Conservation (phyloP, 2,329 filamentous ascomycete species). For the Claviceps purpurea region DNA sequence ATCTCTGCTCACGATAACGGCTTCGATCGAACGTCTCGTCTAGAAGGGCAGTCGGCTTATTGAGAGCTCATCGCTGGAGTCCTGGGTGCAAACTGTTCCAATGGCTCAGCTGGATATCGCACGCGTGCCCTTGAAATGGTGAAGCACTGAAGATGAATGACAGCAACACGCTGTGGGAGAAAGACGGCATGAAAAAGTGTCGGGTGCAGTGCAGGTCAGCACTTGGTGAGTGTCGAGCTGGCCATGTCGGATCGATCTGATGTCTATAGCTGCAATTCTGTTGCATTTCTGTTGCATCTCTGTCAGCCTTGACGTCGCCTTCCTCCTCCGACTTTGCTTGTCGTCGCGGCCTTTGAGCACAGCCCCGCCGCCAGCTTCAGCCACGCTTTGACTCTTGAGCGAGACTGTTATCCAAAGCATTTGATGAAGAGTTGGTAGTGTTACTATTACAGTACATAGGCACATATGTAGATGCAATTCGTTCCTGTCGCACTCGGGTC, state of each 20-base stretch:
- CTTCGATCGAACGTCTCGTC: background rate
- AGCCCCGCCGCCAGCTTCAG: conserved; percentile 1
- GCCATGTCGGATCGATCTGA: background rate
- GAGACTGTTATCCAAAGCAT: no score
- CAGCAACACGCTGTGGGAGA: background rate
- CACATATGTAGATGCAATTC: no score
- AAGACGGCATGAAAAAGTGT: background rate
- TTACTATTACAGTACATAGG: no score
- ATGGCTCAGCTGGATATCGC: background rate
- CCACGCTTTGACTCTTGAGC: background rate
- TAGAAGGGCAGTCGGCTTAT: background rate
- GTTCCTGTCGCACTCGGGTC: no score
- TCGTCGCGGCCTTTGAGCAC: conserved; percentile 3
- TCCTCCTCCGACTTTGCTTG: background rate
- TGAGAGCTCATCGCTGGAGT: background rate
- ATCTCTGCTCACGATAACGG: background rate
- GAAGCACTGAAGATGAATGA: background rate
- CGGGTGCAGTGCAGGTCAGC: background rate
- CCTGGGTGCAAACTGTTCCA: background rate
- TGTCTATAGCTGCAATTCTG: background rate
- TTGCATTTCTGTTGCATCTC: no score
- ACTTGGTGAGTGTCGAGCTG: background rate
- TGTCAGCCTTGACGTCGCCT: no score
- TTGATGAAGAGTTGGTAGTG: no score
- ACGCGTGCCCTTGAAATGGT: background rate